These are phyloP conservation scores for Barbatosphaeria neglecta DNA, from an alignment of 495 filamentous ascomycete genomes.

Conservation along the genomic window DNA sequence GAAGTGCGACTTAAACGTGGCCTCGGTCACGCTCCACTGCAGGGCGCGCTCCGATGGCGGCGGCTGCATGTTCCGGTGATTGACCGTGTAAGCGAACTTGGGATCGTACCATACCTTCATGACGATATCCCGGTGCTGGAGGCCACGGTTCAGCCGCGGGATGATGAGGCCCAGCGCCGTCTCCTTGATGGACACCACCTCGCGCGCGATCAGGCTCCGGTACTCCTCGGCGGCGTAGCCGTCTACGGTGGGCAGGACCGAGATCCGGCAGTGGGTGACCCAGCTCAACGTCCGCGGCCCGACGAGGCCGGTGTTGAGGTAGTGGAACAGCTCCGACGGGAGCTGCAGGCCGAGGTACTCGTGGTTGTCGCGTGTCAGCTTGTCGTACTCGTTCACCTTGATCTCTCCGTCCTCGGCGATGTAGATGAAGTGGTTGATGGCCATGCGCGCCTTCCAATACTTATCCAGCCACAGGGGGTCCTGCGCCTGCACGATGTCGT, in stretches of 20 bases:
- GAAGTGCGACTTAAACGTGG: constrained; percentile 32
- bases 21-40: constrained; percentile 61
- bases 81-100: constrained; percentile 49
- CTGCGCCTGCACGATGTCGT: constrained; percentile 56
- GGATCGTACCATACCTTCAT: constrained; percentile 81
- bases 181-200: constrained; percentile 59
- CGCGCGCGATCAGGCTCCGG: constrained; percentile 58
- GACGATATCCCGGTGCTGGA: constrained; percentile 60
- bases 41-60: constrained; percentile 49
- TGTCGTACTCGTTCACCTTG: constrained; percentile 54
- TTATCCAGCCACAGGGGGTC: constrained; percentile 70
- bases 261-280: constrained; percentile 63
- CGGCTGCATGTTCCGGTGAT: constrained; percentile 48
- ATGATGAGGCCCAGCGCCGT: constrained; percentile 66
- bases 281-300: constrained; percentile 69
- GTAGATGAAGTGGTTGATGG: constrained; percentile 75
- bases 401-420: constrained; percentile 65
- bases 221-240: constrained; percentile 72
- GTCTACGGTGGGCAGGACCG: constrained; percentile 68
- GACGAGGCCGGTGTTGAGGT: constrained; percentile 73
- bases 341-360: constrained; percentile 82
- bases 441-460: constrained; percentile 72
- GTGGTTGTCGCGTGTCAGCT: constrained; percentile 68
- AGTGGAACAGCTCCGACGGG: constrained; percentile 85
- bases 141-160: constrained; percentile 67